These are phyloP conservation scores for Nitzschia sp. DNA, from an alignment of 108 stramenopile species.

Conservation along the genomic window DNA sequence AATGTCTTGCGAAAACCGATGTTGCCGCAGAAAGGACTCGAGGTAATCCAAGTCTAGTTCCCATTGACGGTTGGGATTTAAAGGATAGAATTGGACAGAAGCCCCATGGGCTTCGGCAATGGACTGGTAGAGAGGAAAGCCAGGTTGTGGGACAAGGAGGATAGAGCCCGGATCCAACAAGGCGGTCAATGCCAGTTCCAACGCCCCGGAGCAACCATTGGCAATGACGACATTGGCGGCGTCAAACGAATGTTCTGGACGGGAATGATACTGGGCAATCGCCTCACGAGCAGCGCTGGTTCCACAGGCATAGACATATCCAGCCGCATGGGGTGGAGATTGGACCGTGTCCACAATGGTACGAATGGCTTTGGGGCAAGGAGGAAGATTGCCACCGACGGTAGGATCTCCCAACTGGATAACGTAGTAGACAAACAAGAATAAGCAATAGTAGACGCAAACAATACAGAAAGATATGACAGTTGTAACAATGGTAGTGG, in stretches of 20 bases:
- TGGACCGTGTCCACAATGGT: conserved; percentile 42
- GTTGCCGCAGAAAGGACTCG: conserved; percentile 32
- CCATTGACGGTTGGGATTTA: conserved; percentile 74
- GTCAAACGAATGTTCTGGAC: conserved; percentile 22
- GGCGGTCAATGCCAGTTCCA: conserved; percentile 78
- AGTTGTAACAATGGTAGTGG: too few species aligned
- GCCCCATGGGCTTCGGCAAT: conserved; percentile 87
- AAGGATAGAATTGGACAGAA: conserved; percentile 61
- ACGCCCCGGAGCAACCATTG: conserved; percentile 84
- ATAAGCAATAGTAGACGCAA: too few species aligned
- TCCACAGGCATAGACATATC: conserved; percentile 83
- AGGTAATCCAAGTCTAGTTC: conserved; percentile 77
- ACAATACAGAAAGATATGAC: too few species aligned
- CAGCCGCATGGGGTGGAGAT: conserved; percentile 36
- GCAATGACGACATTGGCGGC: conserved; percentile 86
- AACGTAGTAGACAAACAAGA: neutral
- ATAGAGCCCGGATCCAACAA: conserved; percentile 71
- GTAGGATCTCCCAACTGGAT: conserved; percentile 20
- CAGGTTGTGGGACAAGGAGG: conserved; percentile 83
- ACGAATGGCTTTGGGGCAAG: conserved; percentile 42
- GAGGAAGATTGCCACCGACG: conserved; percentile 12
- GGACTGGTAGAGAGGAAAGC: conserved; percentile 87
- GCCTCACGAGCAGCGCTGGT: conserved; percentile 63
- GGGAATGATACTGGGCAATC: conserved; percentile 65
- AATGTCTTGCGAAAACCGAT: conserved; percentile 4